Evolutionary conservation across 768 basidiomycete species (phyloP).

Genomic region (Tricholoma hemisulphureum): DNA sequence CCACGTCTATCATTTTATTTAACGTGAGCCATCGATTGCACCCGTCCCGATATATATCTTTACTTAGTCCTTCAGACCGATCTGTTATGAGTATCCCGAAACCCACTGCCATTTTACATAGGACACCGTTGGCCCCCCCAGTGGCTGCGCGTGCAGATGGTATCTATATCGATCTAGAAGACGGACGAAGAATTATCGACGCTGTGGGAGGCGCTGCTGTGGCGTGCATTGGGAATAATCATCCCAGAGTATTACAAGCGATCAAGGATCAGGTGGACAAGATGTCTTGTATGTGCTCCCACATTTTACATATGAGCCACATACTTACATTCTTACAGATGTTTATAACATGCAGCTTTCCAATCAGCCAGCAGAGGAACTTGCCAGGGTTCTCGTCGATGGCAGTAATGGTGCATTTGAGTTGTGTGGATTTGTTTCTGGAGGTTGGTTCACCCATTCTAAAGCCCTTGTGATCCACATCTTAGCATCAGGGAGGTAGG

Average conservation of each 20-base stretch:
- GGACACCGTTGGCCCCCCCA: conserved; percentile 74
- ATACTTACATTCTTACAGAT: conserved; percentile 44
- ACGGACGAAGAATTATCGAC: conserved; percentile 70
- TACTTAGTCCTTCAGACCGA: not conserved
- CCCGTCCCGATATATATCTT: too few relatives aligned
- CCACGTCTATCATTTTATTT: not conserved
- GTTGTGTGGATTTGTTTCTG: conserved; percentile 67
- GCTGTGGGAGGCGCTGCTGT: conserved; percentile 87
- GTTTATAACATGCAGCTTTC: conserved; percentile 86
- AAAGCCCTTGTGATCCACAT: not conserved
- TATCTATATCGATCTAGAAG: conserved; percentile 68
- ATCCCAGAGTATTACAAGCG: conserved; percentile 69
- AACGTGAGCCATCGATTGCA: not conserved
- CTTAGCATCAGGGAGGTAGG: conserved; percentile 42
- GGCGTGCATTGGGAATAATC: conserved; percentile 69
- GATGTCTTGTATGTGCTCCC: conserved; percentile 58
- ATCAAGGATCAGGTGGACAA: conserved; percentile 80
- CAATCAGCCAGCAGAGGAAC: conserved; percentile 75
- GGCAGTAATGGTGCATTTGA: conserved; percentile 73
- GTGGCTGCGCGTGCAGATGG: conserved; percentile 66
- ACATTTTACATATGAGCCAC: not conserved
- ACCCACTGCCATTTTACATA: conserved; percentile 49
- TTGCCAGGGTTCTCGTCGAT: conserved; percentile 66
- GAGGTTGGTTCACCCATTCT: conserved; percentile 46
- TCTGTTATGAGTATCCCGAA: not conserved